Conservation (phyloP, 306 rosid species). For the Castanospermum australe region DNA sequence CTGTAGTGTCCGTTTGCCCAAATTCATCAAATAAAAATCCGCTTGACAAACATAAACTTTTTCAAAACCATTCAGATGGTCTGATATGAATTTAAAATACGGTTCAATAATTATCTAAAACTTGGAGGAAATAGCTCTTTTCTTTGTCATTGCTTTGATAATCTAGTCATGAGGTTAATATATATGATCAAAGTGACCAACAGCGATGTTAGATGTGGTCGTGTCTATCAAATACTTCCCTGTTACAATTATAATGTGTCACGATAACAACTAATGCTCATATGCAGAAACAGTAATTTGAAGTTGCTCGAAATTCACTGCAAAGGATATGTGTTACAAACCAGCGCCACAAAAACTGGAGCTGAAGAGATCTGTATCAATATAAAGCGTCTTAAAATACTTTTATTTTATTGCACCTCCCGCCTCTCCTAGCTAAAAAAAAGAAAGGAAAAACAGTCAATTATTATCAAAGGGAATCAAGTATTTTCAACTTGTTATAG, state of each 20-base stretch:
- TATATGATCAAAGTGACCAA: too few species aligned
- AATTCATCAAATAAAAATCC: too few species aligned
- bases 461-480: slow-evolving; percentile 32
- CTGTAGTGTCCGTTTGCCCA: too few species aligned
- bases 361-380: slow-evolving; percentile 7
- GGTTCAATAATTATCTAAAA: too few species aligned
- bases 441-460: slow-evolving; percentile 21
- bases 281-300: not conserved
- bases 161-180: too few species aligned
- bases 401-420: slow-evolving; percentile 38
- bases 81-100: too few species aligned
- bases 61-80: too few species aligned
- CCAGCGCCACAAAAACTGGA: slow-evolving; percentile 15
- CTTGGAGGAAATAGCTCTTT: too few species aligned
- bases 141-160: too few species aligned
- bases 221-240: not conserved
- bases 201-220: not conserved
- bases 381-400: slow-evolving; percentile 25
- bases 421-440: slow-evolving; percentile 24
- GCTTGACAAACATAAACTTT: too few species aligned
- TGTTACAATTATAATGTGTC: not conserved
- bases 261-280: not conserved
- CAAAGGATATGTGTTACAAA: slow-evolving; percentile 4
- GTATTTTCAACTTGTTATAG: not conserved
- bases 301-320: slow-evolving; percentile 20